Evolutionary conservation across 2,329 filamentous ascomycete species (phyloP), one percentile per base, ranked within the genome.

Genomic region (Cadophora malorum): DNA sequence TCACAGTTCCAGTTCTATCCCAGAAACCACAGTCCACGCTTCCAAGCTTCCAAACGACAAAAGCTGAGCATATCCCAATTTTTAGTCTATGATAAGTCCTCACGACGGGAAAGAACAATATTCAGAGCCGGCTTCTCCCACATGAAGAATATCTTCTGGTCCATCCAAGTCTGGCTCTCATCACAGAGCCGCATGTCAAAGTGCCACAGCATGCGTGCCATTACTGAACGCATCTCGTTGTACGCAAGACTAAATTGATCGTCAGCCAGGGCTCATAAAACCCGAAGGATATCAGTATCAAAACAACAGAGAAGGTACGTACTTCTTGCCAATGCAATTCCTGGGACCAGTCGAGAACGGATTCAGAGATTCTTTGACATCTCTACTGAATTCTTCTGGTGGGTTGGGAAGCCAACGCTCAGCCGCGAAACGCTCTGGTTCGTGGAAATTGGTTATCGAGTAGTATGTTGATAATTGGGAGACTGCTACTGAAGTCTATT

Each of bases 351-450:
- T 23, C 45, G 59, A 31, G 70, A 73, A 3, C 7, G 72, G 69
- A 10, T 71, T 63, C 35, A 70, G 23, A 6, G 65, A 71, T 23
- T 61, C 50, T n/a, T 60, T 65, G 53, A 68, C 67, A 41, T 73
- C 71, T 50, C 50, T 52, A 12, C 47, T 60, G 59, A 64, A 71
- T 10, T 58, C 55, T 45, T 63, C 58, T n/a, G 25, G 33, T 8
- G 47, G 55, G 8, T 58, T 35, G 63, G 77, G 72, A 67, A 58
- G 80, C 79, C 80, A 82, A 0, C 80, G 72, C 28, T 74, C 72
- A 2, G 71, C 68, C 1, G 65, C 56, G 63, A 74, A 74, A 14
- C 49, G 47, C 33, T 69, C 52, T 0, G 80, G 78, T 3, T 80
- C 73, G 0, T 71, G 52, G 47, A 70, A 72, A 19, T 70, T 69